Evolutionary conservation across 176 grass and related monocot genomes (phyloP).

Genomic region (Urochloa ruziziensis): DNA sequence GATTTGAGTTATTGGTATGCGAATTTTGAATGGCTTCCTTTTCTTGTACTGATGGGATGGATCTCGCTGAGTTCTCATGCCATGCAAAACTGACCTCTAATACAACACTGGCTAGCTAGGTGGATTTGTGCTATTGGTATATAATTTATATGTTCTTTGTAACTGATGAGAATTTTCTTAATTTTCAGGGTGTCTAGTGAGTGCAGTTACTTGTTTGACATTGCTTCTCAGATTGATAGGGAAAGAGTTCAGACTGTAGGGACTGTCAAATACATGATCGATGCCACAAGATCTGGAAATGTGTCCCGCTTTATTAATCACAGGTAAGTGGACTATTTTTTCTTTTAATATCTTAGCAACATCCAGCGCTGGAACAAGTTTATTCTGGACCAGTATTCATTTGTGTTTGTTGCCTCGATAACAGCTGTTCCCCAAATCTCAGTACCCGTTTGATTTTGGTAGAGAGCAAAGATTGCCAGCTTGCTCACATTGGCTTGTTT

Average conservation of each 20-base stretch:
- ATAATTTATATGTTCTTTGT: neutral
- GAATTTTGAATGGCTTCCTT: neutral
- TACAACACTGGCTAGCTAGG: neutral
- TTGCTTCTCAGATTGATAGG: constrained; percentile 61
- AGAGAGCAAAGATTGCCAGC: constrained; percentile 80
- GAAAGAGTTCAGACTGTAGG: constrained; percentile 47
- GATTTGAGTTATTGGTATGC: neutral
- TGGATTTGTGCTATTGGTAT: constrained; percentile 15
- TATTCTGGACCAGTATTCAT: constrained; percentile 31
- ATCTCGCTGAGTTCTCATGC: neutral
- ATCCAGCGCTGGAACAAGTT: neutral
- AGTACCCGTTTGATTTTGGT: constrained; percentile 62
- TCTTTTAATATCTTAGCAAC: constrained; percentile 6
- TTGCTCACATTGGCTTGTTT: constrained; percentile 86
- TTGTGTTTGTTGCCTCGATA: constrained; percentile 38
- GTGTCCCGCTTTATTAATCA: constrained; percentile 97
- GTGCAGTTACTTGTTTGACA: constrained; percentile 62
- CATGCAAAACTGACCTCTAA: neutral
- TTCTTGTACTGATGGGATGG: neutral
- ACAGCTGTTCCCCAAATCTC: constrained; percentile 92
- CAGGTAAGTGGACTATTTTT: constrained; percentile 51
- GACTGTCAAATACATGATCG: constrained; percentile 52
- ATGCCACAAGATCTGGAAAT: constrained; percentile 83
- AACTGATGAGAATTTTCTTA: constrained; percentile 15
- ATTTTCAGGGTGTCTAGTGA: constrained; percentile 52